Conservation (phyloP, 139 green algal species). For the Bryopsis sp. region DNA sequence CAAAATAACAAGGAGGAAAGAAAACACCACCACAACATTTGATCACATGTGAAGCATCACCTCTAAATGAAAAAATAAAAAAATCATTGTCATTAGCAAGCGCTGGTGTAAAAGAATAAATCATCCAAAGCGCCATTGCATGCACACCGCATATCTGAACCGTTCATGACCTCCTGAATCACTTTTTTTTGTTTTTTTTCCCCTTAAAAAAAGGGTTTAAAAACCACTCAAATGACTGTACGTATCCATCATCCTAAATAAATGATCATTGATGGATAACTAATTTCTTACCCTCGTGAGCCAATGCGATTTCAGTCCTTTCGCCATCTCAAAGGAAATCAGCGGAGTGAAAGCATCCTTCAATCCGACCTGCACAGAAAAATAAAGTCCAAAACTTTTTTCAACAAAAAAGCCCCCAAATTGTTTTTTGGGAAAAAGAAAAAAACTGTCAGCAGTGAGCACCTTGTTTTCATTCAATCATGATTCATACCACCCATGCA, state of each 20-base stretch:
- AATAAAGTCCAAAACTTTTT: too few species aligned
- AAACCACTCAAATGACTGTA: not conserved
- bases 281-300: not conserved
- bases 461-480: not conserved
- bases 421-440: not conserved
- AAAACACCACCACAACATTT: too few species aligned
- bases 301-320: constrained; percentile 7
- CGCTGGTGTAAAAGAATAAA: too few species aligned
- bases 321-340: not conserved
- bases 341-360: constrained; percentile 9
- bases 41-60: too few species aligned
- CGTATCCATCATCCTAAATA: not conserved
- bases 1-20: too few species aligned
- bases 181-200: too few species aligned
- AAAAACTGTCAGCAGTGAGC: not conserved
- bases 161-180: too few species aligned
- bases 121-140: too few species aligned
- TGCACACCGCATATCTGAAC: too few species aligned
- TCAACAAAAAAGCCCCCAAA: too few species aligned
- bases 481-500: not conserved
- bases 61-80: not conserved
- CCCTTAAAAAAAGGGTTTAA: too few species aligned
- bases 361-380: not conserved
- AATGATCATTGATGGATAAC: not conserved
- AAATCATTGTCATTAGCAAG: constrained; percentile 2